Percentiles rank a stretch among this genome's conserved stretches.
phyloP scores from a whole-genome alignment of 1,139 yeast genomes.

The Scheffersomyces illinoinensis region DNA sequence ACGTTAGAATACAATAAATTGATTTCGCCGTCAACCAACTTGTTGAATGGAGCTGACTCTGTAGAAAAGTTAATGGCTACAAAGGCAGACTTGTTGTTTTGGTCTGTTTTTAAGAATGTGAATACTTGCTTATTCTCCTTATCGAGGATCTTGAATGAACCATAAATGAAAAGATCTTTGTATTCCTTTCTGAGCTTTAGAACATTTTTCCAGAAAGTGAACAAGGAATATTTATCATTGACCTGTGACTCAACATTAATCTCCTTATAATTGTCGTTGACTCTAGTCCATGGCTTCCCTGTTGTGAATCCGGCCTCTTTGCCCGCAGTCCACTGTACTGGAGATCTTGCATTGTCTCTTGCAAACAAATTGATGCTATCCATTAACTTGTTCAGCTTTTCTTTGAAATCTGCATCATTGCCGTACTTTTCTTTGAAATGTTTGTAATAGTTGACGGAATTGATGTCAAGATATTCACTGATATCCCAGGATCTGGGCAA shows the following conservation, averaged over 20 bases:
- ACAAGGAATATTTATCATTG: constrained; percentile 20
- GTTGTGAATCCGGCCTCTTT: constrained; percentile 21
- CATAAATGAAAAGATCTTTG: constrained; percentile 20
- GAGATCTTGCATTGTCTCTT: constrained; percentile 24
- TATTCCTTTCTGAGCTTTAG: constrained; percentile 16
- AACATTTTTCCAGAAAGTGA: constrained; percentile 20
- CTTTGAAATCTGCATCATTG: constrained; percentile 11
- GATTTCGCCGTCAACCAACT: constrained; percentile 3
- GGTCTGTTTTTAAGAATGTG: constrained; percentile 13
- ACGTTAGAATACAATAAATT: constrained; percentile 6
- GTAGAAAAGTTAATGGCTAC: constrained; percentile 18
- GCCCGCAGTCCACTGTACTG: constrained; percentile 24
- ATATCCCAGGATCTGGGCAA: constrained; percentile 20
- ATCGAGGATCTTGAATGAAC: constrained; percentile 17
- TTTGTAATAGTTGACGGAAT: constrained; percentile 20
- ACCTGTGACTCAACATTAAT: constrained; percentile 22
- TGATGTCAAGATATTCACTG: constrained; percentile 22
- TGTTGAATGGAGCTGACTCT: constrained; percentile 4
- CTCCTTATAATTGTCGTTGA: constrained; percentile 20
- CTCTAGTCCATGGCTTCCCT: constrained; percentile 25
- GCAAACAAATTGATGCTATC: constrained; percentile 20
- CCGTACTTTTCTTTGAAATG: constrained; percentile 12
- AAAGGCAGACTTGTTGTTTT: constrained; percentile 11
- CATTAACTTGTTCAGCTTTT: constrained; percentile 12
- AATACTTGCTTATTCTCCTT: constrained; percentile 16